Evolutionary conservation across 148 eudicot genomes (phyloP).

Genomic region (Silene conica): DNA sequence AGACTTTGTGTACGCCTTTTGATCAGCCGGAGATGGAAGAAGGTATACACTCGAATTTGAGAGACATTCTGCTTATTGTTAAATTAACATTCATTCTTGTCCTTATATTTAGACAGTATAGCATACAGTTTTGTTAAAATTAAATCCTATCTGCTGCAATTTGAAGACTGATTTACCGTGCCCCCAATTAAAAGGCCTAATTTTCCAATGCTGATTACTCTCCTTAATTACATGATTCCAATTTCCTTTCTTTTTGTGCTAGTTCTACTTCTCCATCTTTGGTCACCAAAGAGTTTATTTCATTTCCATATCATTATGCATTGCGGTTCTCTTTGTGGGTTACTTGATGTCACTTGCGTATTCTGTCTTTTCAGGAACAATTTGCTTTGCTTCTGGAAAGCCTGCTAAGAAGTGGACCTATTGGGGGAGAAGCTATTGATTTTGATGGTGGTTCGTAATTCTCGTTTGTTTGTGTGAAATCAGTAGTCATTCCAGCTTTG

Average conservation of each 20-base stretch:
- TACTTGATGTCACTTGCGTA: not conserved
- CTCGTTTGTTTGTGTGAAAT: not conserved
- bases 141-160: not conserved
- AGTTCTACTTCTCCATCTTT: too few relatives aligned
- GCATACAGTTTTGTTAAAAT: not conserved
- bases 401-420: slow-evolving; percentile 96
- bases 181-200: not conserved
- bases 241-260: not conserved
- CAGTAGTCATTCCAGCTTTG: not conserved
- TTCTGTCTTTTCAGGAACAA: slow-evolving; percentile 51
- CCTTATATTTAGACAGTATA: not conserved
- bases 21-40: slow-evolving; percentile 82
- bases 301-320: not conserved
- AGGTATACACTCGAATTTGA: slow-evolving; percentile 76
- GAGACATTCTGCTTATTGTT: too few relatives aligned
- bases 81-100: too few relatives aligned
- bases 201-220: not conserved
- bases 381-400: slow-evolving; percentile 97
- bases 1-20: slow-evolving; percentile 87
- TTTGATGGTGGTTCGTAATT: slow-evolving; percentile 6
- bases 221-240: not conserved
- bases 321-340: not conserved
- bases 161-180: not conserved
- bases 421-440: slow-evolving; percentile 89
- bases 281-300: not conserved